A percentile compares a stretch with the other conserved stretches of the same genome.
Conservation (phyloP, 495 filamentous ascomycete genomes). For the Xylaria curta region DNA sequence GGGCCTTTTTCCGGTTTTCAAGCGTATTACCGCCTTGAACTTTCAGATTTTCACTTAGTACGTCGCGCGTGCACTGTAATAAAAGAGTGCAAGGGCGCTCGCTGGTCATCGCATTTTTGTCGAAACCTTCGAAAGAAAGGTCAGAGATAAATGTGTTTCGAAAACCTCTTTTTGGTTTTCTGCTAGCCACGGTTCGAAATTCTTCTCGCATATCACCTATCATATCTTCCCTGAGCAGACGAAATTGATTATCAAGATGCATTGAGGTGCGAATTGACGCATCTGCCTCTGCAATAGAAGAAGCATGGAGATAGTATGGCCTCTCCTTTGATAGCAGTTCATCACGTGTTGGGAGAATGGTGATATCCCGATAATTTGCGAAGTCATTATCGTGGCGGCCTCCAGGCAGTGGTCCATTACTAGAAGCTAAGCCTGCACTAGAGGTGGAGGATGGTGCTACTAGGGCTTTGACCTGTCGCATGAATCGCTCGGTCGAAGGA, state of each 20-base stretch:
- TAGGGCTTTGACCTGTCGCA: neutral
- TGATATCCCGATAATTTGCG: constrained; percentile 64
- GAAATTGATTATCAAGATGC: constrained; percentile 81
- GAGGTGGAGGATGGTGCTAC: constrained; percentile 1
- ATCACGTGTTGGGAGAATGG: constrained; percentile 70
- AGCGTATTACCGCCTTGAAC: constrained; percentile 37
- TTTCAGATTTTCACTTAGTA: constrained; percentile 27
- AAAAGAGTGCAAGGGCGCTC: constrained; percentile 49
- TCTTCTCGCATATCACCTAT: constrained; percentile 69
- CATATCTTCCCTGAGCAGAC: constrained; percentile 78
- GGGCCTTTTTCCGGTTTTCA: constrained; percentile 50
- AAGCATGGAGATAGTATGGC: constrained; percentile 64
- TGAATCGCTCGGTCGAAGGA: neutral
- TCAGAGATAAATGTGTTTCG: constrained; percentile 35
- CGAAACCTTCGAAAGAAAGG: constrained; percentile 33
- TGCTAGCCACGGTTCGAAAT: constrained; percentile 50
- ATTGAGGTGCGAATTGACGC: constrained; percentile 49
- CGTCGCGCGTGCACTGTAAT: constrained; percentile 50
- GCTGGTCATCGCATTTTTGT: constrained; percentile 37
- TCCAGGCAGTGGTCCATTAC: constrained; percentile 49
- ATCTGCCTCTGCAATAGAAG: constrained; percentile 44
- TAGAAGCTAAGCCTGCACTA: neutral
- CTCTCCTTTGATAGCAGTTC: constrained; percentile 66
- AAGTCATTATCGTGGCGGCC: constrained; percentile 84
- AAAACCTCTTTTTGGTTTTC: constrained; percentile 43